Evolutionary conservation across 306 rosid species (phyloP), one percentile per base, ranked within the genome.

Genomic region (Rubus idaeus): DNA sequence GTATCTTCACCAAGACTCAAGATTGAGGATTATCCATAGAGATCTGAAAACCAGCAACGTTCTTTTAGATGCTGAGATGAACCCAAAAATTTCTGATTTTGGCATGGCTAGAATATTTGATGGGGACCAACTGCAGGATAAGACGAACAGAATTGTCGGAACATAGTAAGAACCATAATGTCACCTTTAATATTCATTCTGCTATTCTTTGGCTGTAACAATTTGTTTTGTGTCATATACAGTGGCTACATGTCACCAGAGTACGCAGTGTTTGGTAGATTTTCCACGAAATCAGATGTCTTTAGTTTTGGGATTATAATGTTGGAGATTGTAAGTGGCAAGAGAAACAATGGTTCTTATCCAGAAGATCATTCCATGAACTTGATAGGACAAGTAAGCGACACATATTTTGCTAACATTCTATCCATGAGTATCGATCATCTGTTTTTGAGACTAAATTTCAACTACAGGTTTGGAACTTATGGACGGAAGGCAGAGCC

Each of bases 181-280:
- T 46, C 11, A 30, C 8, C 4, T 35, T 0, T 8, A 14, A 75
- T 6, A 3, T 9, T 46, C 46, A 61, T 17, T 2, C 18, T 4
- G 5, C 1, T 61, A 5, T 23, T 18, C 5, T 30, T 30, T 45
- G 70, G 11, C 10, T 6, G 18, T 72, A 73, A 77, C 55, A 0
- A 5, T 7, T 47, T 58, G 7, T 21, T 3, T 4, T 60, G 7
- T 71, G 35, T 13, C 12, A 3, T 20, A 30, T 17, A 23, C 13
- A 88, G 89, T 39, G 95, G 95, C 0, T 91, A 89, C 6, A 91
- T 89, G 90, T 81, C 93, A 2, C 94, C 90, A 0, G 89, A 91
- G 46, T 85, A 89, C 37, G 94, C 91, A 14, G 77, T 91, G 78
- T 85, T 84, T 37, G 91, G 94, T 0, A 60, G 78, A 39, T 88